Conservation (phyloP, 768 basidiomycete genomes). For the Suillus brevipes region DNA sequence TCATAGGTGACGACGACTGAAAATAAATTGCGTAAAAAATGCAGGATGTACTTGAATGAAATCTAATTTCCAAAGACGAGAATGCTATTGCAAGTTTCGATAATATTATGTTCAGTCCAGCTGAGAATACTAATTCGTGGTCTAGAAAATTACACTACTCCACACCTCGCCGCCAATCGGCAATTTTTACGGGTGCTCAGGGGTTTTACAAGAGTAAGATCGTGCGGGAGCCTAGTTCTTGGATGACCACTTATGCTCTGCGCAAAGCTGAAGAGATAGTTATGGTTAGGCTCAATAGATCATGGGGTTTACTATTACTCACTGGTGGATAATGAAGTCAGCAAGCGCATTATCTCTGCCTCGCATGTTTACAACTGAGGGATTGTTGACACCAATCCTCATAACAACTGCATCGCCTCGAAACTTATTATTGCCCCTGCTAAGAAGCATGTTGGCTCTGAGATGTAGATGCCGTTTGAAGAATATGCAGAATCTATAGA, state of each 20-base stretch:
- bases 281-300: not conserved
- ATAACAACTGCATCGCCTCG: constrained; percentile 8
- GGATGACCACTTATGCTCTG: not conserved
- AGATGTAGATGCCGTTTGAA: constrained; percentile 14
- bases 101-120: too few species aligned
- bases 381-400: not conserved
- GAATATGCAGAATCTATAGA: constrained; percentile 9
- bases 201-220: constrained; percentile 6
- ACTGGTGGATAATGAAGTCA: constrained; percentile 14
- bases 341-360: constrained; percentile 1
- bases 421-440: not conserved
- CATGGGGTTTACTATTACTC: constrained; percentile 1
- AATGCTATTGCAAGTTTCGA: too few species aligned
- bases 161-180: not conserved
- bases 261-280: constrained; percentile 6
- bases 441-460: constrained; percentile 1
- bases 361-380: constrained; percentile 12
- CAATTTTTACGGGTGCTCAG: not conserved
- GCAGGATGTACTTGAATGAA: constrained; percentile 8
- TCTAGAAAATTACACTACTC: not conserved
- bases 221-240: not conserved
- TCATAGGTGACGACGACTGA: constrained; percentile 7
- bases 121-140: not conserved
- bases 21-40: constrained; percentile 6
- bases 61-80: constrained; percentile 4